These are phyloP conservation scores for Myxozyma udenii DNA, from an alignment of 805 yeast species.

Conservation along the genomic window DNA sequence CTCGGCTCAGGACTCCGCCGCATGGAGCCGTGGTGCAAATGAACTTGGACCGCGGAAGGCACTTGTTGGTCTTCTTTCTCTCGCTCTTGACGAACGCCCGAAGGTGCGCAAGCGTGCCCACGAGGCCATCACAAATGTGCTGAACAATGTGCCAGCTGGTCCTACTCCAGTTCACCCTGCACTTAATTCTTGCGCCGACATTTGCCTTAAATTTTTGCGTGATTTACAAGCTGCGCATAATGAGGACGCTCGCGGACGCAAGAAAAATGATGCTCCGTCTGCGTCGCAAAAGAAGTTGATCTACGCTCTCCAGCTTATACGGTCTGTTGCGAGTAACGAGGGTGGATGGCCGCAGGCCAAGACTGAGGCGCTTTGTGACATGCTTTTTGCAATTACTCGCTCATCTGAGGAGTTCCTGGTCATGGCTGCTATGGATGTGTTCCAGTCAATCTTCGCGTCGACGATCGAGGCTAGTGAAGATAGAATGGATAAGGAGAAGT, in stretches of 20 bases:
- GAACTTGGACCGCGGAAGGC: constrained; percentile 66
- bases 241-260: constrained; percentile 37
- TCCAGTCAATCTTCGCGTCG: constrained; percentile 66
- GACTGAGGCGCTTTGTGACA: constrained; percentile 71
- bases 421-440: constrained; percentile 77
- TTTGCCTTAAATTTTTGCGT: constrained; percentile 56
- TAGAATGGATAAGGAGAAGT: constrained; percentile 56
- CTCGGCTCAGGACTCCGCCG: constrained; percentile 70
- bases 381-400: constrained; percentile 69
- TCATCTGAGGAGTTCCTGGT: constrained; percentile 82
- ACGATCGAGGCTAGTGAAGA: constrained; percentile 43
- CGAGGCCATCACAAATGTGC: constrained; percentile 71
- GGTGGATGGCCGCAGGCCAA: constrained; percentile 78
- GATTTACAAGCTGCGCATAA: constrained; percentile 42
- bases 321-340: constrained; percentile 59
- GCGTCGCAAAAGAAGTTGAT: constrained; percentile 45
- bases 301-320: constrained; percentile 74
- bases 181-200: constrained; percentile 63
- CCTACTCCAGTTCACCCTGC: constrained; percentile 79
- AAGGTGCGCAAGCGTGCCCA: constrained; percentile 93
- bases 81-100: constrained; percentile 79
- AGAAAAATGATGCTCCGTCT: constrained; percentile 31
- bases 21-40: constrained; percentile 57
- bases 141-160: constrained; percentile 68
- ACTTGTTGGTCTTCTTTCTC: constrained; percentile 68